phyloP scores from a whole-genome alignment of 257 asterid species.

The Fraxinus pennsylvanica region DNA sequence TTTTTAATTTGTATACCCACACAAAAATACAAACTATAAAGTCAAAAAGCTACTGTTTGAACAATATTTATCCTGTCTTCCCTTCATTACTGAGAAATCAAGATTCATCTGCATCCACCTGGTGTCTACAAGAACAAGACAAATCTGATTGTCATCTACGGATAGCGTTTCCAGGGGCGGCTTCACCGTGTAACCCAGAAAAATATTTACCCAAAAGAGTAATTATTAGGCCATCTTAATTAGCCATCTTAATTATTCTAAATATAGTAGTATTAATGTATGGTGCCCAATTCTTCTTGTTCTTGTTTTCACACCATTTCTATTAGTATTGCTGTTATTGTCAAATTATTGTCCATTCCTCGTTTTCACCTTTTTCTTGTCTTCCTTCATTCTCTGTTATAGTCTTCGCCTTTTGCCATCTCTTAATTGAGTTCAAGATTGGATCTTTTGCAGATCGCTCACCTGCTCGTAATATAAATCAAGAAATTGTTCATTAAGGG shows the following conservation, averaged over 20 bases:
- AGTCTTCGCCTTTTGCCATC: neutral
- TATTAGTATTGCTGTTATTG: conserved; percentile 15
- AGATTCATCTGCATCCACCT: too few relatives aligned
- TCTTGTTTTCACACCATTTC: conserved; percentile 1
- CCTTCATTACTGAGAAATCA: too few relatives aligned
- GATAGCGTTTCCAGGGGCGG: neutral
- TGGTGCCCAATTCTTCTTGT: conserved; percentile 35
- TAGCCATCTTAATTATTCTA: conserved; percentile 7
- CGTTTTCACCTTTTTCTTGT: conserved; percentile 50
- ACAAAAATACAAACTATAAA: too few relatives aligned
- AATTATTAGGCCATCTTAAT: neutral
- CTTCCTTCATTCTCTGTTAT: conserved; percentile 57
- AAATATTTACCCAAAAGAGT: neutral
- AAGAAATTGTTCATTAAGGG: neutral
- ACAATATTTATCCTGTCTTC: too few relatives aligned
- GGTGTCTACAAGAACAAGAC: neutral
- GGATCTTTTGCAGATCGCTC: neutral
- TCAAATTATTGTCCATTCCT: conserved; percentile 40
- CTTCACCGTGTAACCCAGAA: neutral
- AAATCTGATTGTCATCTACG: neutral
- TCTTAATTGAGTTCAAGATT: neutral
- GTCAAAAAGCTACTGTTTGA: too few relatives aligned
- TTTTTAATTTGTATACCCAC: too few relatives aligned
- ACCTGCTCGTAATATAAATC: neutral
- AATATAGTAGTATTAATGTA: neutral